phyloP scores from a whole-genome alignment of 176 grass and related monocot genomes.

The Bromus sterilis region DNA sequence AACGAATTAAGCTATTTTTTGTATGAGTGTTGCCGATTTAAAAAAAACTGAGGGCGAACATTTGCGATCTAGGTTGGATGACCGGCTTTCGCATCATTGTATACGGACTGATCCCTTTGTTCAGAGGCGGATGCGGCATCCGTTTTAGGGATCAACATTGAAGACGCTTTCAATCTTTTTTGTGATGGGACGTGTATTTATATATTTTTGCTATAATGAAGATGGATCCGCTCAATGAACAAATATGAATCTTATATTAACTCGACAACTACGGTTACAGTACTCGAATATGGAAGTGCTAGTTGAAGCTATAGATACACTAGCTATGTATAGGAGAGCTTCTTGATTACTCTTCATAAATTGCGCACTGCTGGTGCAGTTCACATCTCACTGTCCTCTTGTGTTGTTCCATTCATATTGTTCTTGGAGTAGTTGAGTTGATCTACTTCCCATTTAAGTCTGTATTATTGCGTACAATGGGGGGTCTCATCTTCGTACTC shows the following conservation, averaged over 20 bases:
- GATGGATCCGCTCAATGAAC: neutral
- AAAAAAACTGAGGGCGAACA: too few species aligned
- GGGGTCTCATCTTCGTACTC: too few species aligned
- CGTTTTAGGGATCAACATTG: too few species aligned
- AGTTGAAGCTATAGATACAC: neutral
- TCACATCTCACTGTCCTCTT: neutral
- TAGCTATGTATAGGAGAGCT: neutral
- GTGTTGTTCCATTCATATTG: neutral
- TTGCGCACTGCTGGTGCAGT: neutral
- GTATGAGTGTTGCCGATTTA: too few species aligned
- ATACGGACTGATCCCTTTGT: too few species aligned
- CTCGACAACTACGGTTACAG: neutral
- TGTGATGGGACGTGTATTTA: too few species aligned
- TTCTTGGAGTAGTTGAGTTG: neutral
- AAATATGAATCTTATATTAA: neutral
- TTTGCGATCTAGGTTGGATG: too few species aligned
- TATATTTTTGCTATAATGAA: neutral
- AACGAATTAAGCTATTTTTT: too few species aligned
- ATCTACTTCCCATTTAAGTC: neutral
- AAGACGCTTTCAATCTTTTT: too few species aligned
- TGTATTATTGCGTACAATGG: too few species aligned
- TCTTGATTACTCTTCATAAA: neutral
- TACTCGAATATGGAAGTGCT: neutral
- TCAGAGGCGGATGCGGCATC: too few species aligned
- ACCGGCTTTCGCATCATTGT: too few species aligned